Percentiles rank a stretch among this genome's conserved stretches.
Conservation (phyloP, 129 eudicot genomes). For the Lactuca saligna region DNA sequence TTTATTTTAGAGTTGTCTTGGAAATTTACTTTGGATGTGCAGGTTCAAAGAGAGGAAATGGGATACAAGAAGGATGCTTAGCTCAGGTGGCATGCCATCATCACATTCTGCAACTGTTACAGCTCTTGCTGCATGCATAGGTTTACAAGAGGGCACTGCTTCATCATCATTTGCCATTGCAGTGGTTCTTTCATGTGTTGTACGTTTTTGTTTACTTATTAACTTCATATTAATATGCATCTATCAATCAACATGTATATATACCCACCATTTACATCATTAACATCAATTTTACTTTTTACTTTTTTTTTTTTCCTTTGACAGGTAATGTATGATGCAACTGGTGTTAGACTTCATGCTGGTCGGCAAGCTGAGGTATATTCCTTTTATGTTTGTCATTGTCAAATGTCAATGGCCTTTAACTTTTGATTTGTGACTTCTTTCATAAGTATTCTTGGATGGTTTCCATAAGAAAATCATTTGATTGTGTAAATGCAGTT, state of each 20-base stretch:
- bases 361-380: conserved; percentile 95
- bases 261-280: too few relatives aligned
- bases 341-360: conserved; percentile 94
- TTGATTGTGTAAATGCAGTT: conserved; percentile 44
- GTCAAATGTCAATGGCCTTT: background rate
- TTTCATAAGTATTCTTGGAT: background rate
- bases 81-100: conserved; percentile 97
- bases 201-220: conserved; percentile 46
- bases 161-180: conserved; percentile 81
- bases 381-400: conserved; percentile 12
- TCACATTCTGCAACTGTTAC: conserved; percentile 95
- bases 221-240: background rate
- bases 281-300: conserved; percentile 14
- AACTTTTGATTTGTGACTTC: background rate
- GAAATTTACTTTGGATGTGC: conserved; percentile 27
- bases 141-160: conserved; percentile 67
- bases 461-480: background rate
- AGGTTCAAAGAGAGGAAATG: conserved; percentile 89
- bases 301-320: conserved; percentile 10
- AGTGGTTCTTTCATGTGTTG: conserved; percentile 84
- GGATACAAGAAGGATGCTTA: conserved; percentile 81
- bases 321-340: conserved; percentile 94
- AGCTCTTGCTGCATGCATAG: conserved; percentile 76
- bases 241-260: background rate
- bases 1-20: background rate